These are phyloP conservation scores for Trichoderma parareesei DNA, from an alignment of 495 filamentous ascomycete species.

Conservation along the genomic window DNA sequence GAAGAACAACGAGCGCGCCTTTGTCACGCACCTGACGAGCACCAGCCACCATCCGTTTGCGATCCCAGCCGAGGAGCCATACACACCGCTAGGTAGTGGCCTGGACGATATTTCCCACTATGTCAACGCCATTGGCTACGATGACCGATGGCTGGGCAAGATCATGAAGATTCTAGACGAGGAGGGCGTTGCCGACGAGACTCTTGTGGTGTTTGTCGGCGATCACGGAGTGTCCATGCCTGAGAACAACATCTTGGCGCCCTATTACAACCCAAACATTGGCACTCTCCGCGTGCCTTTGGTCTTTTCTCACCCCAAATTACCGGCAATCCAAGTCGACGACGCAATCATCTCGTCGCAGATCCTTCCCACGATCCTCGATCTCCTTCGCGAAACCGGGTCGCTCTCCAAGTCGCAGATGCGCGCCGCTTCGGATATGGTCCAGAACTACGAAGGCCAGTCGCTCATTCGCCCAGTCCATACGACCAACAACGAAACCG, in stretches of 20 bases:
- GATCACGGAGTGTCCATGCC: conserved; percentile 41
- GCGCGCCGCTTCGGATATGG: conserved; percentile 28
- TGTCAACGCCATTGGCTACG: conserved; percentile 35
- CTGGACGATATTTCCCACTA: conserved; percentile 29
- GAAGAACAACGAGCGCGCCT: conserved; percentile 34
- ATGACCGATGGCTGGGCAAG: conserved; percentile 36
- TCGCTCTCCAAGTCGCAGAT: conserved; percentile 30
- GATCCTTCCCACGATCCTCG: conserved; percentile 43
- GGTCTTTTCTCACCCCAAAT: conserved; percentile 39
- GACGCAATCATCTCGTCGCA: conserved; percentile 37
- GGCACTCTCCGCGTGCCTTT: conserved; percentile 44
- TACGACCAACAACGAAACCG: conserved; percentile 19
- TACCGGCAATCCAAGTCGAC: conserved; percentile 35
- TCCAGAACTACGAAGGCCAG: conserved; percentile 40
- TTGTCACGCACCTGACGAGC: conserved; percentile 39
- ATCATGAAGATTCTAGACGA: conserved; percentile 39
- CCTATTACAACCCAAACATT: conserved; percentile 44
- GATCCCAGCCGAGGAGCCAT: conserved; percentile 29
- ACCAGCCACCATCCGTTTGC: conserved; percentile 41
- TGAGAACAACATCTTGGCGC: conserved; percentile 35
- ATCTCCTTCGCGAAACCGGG: conserved; percentile 38
- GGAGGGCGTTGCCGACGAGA: conserved; percentile 41
- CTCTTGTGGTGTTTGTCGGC: conserved; percentile 42
- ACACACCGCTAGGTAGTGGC: conserved; percentile 12
- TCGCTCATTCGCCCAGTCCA: conserved; percentile 37